A percentile compares a stretch with the other conserved stretches of the same genome.
Conservation (phyloP, 768 basidiomycete genomes). For the Pholiota conissans region DNA sequence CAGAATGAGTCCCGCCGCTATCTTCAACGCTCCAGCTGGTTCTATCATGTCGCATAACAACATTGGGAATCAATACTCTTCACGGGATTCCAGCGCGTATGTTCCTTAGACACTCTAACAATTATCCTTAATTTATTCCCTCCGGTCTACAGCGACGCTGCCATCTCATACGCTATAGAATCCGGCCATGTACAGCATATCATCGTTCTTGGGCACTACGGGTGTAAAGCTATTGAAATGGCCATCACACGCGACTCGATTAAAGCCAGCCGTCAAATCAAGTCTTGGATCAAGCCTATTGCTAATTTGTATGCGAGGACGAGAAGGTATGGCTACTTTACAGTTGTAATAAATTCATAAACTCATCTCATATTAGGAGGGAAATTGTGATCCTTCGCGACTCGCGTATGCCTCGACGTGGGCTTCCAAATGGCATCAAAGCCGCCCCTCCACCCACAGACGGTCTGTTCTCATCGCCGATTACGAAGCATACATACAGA, state of each 20-base stretch:
- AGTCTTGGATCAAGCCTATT: slow-evolving; percentile 34
- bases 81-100: slow-evolving; percentile 33
- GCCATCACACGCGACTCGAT: slow-evolving; percentile 26
- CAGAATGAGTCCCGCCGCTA: slow-evolving; percentile 26
- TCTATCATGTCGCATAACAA: slow-evolving; percentile 33
- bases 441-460: slow-evolving; percentile 22
- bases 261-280: slow-evolving; percentile 21
- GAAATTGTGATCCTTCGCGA: slow-evolving; percentile 36
- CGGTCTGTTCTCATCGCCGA: slow-evolving; percentile 15
- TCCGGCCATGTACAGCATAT: slow-evolving; percentile 34
- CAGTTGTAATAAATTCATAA: neutral
- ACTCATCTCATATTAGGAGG: slow-evolving; percentile 14
- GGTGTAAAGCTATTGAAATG: slow-evolving; percentile 33
- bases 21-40: slow-evolving; percentile 34
- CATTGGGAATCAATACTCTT: slow-evolving; percentile 35
- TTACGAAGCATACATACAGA: neutral
- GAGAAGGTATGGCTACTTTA: slow-evolving; percentile 24
- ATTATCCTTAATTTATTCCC: too few relatives aligned
- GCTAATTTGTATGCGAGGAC: slow-evolving; percentile 29
- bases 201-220: slow-evolving; percentile 39
- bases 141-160: slow-evolving; percentile 23
- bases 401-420: slow-evolving; percentile 29
- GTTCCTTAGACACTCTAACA: too few relatives aligned
- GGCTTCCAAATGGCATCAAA: slow-evolving; percentile 22
- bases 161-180: slow-evolving; percentile 34